Base-by-base conservation (phyloP, 768 basidiomycete species). In the Boletus reticuloceps region DNA sequence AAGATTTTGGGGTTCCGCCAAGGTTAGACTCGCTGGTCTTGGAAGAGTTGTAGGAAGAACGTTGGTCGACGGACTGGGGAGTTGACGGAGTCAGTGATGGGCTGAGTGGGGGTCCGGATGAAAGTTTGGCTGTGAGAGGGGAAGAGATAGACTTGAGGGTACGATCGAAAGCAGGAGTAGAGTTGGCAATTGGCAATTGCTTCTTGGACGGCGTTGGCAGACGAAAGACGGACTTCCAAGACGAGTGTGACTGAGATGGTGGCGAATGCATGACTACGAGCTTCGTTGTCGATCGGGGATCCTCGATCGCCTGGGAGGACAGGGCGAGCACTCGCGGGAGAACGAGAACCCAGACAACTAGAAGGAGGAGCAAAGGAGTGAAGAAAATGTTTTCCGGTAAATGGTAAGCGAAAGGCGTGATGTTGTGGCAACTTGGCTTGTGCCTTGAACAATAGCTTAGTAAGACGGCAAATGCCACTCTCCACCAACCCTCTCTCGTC, bases 31-130 rank as follows among this genome's bases (percentile, higher is more conserved):
- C 89, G 61, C 79, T 86, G 16, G 86, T 85, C 59, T 84, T 82
- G 44, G 88, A 90, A 14, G 89, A 91, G 66, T 86, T 89, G 73
- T 82, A 88, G 12, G 91, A 92, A 32, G 82, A 87, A 50, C 89
- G 82, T 51, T 81, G 81, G 72, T 84, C 83, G 34, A 64, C 62
- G 31, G 82, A 82, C 36, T 75, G 68, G 46, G 78, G 74, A n/a
- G 84, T 81, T 19, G 75, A 74, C 10, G 84, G 85, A 6, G 81
- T 78, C 52, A 83, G 75, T 1, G 82, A 75, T 38, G 80, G 68
- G 51, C 76, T 79, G 14, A 80, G 70, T 20, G 77, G 75, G 45
- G 75, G 66, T 47, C 66, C 73, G 50, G 58, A 27, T 0, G 57
- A 41, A 20, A 50, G 55, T 37, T 55, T 69, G 7, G 43, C 19